Conservation (phyloP, 345 rosid genomes). For the Cardamine occulta region DNA sequence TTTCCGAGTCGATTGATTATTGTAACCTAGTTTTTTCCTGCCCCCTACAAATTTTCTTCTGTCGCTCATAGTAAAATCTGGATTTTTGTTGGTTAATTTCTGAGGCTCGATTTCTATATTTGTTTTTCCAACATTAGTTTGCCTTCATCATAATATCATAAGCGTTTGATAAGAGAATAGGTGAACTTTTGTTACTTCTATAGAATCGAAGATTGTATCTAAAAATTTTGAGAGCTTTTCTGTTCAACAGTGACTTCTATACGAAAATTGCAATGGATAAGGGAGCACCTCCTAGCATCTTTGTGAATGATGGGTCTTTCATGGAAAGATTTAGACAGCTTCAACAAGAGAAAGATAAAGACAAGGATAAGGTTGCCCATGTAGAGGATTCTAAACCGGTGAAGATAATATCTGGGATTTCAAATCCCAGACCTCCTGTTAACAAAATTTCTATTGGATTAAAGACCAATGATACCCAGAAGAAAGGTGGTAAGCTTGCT, state of each 20-base stretch:
- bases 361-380: slow-evolving; percentile 43
- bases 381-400: slow-evolving; percentile 72
- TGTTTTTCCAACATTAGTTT: slow-evolving; percentile 21
- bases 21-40: slow-evolving; percentile 25
- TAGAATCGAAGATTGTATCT: slow-evolving; percentile 34
- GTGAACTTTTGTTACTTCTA: neutral
- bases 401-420: slow-evolving; percentile 55
- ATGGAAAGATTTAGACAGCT: slow-evolving; percentile 98
- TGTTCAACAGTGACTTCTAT: slow-evolving; percentile 57
- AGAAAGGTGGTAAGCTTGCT: slow-evolving; percentile 86
- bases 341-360: slow-evolving; percentile 75
- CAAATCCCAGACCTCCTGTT: slow-evolving; percentile 51
- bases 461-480: slow-evolving; percentile 56
- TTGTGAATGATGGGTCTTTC: slow-evolving; percentile 96
- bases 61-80: neutral
- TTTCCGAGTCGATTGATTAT: slow-evolving; percentile 17
- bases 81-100: neutral
- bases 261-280: slow-evolving; percentile 67
- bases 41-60: neutral
- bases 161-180: neutral
- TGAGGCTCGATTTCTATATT: neutral
- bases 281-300: slow-evolving; percentile 72
- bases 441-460: slow-evolving; percentile 50
- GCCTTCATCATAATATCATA: neutral
- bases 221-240: slow-evolving; percentile 60